Conservation (phyloP, 1,139 yeast genomes). For the Scheffersomyces lignicola region DNA sequence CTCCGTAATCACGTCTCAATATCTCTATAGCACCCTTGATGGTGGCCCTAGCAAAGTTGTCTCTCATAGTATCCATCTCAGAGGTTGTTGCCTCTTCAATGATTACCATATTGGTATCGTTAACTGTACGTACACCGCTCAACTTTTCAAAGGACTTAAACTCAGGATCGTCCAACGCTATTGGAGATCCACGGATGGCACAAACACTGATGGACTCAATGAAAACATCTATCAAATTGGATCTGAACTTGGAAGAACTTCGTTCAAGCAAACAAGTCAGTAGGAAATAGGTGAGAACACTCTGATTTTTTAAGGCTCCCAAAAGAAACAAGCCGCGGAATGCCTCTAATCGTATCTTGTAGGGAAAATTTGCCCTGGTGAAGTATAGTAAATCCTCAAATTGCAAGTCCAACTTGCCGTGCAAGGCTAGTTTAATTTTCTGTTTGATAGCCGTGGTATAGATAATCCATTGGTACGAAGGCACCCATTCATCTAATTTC, state of each 20-base stretch:
- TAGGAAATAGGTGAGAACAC: conserved; percentile 62
- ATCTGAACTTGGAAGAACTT: conserved; percentile 49
- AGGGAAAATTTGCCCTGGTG: conserved; percentile 50
- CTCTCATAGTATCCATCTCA: conserved; percentile 48
- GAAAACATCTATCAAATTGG: conserved; percentile 49
- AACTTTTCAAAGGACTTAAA: conserved; percentile 39
- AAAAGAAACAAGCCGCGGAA: conserved; percentile 66
- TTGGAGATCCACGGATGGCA: conserved; percentile 64
- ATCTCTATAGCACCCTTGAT: conserved; percentile 65
- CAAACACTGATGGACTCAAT: conserved; percentile 59
- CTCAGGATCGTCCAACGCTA: conserved; percentile 59
- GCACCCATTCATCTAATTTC: conserved; percentile 85
- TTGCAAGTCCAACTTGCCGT: conserved; percentile 53
- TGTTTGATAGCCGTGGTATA: conserved; percentile 58
- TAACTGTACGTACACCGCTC: neutral
- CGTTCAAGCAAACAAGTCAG: conserved; percentile 57
- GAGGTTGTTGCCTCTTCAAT: conserved; percentile 48
- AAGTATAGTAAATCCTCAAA: conserved; percentile 52
- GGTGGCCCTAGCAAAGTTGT: conserved; percentile 44
- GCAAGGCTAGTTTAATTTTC: conserved; percentile 59
- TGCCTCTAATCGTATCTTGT: conserved; percentile 65
- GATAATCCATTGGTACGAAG: conserved; percentile 64
- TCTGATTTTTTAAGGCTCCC: conserved; percentile 73
- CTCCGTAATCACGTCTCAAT: conserved; percentile 62
- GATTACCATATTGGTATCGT: conserved; percentile 41